A percentile compares a stretch with the other conserved stretches of the same genome.
Conservation (phyloP, 495 filamentous ascomycete species). For the Penicillium parvum region DNA sequence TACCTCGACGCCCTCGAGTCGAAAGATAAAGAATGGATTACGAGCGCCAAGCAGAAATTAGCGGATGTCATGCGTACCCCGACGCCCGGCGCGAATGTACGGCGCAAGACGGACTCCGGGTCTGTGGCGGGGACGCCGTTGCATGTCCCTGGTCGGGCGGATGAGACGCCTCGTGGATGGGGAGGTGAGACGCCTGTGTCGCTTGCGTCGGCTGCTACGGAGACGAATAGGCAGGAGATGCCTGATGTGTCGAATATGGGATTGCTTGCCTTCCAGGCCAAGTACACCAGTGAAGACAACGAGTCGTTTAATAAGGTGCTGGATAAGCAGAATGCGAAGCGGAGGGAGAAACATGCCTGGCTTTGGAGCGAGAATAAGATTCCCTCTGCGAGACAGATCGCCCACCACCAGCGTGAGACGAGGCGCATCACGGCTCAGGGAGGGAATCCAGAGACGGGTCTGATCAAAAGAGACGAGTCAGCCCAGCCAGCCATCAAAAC, state of each 20-base stretch:
- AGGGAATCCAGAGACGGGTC: constrained; percentile 41
- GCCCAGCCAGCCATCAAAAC: constrained; percentile 51
- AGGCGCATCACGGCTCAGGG: constrained; percentile 53
- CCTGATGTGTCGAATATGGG: constrained; percentile 75
- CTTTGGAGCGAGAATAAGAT: constrained; percentile 86
- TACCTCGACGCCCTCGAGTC: constrained; percentile 89
- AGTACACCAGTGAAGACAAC: constrained; percentile 96
- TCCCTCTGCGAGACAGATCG: constrained; percentile 78
- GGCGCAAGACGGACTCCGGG: constrained; percentile 32
- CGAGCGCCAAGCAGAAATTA: constrained; percentile 67
- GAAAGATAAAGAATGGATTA: constrained; percentile 78
- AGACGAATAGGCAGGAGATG: constrained; percentile 34
- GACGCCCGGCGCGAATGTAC: constrained; percentile 43
- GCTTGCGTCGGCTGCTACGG: constrained; percentile 37
- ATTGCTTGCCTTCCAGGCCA: constrained; percentile 78
- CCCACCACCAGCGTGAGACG: constrained; percentile 64
- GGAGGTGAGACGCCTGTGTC: constrained; percentile 66
- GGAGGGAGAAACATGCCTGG: constrained; percentile 78
- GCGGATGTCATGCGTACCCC: constrained; percentile 75
- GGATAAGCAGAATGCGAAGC: constrained; percentile 85
- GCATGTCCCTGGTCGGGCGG: constrained; percentile 46
- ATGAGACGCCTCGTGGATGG: constrained; percentile 45
- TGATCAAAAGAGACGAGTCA: constrained; percentile 14
- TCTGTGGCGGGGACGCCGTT: constrained; percentile 22
- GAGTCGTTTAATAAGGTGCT: constrained; percentile 90